These are phyloP conservation scores for Tubosaeta sp. DNA, from an alignment of 768 basidiomycete genomes.

Conservation along the genomic window DNA sequence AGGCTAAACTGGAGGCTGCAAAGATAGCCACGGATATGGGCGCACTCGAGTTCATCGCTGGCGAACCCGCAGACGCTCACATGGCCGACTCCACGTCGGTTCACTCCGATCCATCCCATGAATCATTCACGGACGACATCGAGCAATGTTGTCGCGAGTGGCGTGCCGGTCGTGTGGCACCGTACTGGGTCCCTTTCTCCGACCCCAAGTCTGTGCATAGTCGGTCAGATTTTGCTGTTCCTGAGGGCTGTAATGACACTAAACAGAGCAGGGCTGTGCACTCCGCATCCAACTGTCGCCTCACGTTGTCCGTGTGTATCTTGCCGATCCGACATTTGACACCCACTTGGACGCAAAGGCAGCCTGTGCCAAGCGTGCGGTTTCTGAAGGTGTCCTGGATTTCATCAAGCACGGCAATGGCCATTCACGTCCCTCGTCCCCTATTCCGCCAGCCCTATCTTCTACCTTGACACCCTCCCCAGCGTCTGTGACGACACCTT, in stretches of 20 bases:
- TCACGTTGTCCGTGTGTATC: slow-evolving; percentile 48
- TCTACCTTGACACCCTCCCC: slow-evolving; percentile 5
- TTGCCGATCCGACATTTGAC: slow-evolving; percentile 43
- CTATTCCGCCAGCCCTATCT: slow-evolving; percentile 3
- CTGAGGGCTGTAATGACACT: background rate
- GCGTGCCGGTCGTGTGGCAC: slow-evolving; percentile 47
- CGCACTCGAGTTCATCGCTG: slow-evolving; percentile 47
- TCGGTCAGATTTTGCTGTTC: slow-evolving; percentile 24
- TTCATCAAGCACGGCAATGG: slow-evolving; percentile 57
- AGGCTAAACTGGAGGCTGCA: slow-evolving; percentile 53
- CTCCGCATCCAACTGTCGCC: slow-evolving; percentile 51
- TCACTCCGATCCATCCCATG: background rate
- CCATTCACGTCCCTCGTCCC: slow-evolving; percentile 37
- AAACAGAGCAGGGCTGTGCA: slow-evolving; percentile 49
- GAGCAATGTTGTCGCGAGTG: slow-evolving; percentile 52
- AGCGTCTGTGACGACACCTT: slow-evolving; percentile 15
- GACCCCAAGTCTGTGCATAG: slow-evolving; percentile 44
- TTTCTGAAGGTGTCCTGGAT: slow-evolving; percentile 51
- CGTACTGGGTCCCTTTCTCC: slow-evolving; percentile 49
- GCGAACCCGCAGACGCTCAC: background rate
- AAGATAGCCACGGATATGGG: slow-evolving; percentile 55
- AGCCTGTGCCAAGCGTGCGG: slow-evolving; percentile 51
- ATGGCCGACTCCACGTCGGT: background rate
- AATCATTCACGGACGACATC: slow-evolving; percentile 37
- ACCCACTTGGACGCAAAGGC: slow-evolving; percentile 43